These are phyloP conservation scores for Trichoderma asperellum DNA, from an alignment of 2,329 filamentous ascomycete genomes.

Conservation along the genomic window DNA sequence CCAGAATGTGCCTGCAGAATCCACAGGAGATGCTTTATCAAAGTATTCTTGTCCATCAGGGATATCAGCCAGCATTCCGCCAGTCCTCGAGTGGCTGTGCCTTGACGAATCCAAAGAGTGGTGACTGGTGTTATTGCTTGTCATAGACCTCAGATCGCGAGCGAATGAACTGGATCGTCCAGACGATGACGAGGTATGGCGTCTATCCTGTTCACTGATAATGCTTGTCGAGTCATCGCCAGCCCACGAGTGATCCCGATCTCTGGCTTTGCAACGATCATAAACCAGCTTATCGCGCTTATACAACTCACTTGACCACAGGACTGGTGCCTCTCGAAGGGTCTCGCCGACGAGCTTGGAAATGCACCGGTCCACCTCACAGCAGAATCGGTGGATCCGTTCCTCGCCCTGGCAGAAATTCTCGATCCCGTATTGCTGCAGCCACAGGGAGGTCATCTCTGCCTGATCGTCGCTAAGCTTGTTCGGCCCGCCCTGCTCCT, in stretches of 20 bases:
- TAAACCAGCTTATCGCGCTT: constrained; percentile 71
- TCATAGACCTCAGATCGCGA: constrained; percentile 54
- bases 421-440: constrained; percentile 79
- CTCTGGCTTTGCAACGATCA: constrained; percentile 51
- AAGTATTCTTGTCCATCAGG: constrained; percentile 74
- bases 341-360: constrained; percentile 83
- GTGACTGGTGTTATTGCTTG: constrained; percentile 63
- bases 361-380: constrained; percentile 85
- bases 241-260: constrained; percentile 52
- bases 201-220: constrained; percentile 58
- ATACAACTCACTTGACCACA: constrained; percentile 92
- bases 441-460: constrained; percentile 80
- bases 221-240: constrained; percentile 58
- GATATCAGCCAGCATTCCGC: constrained; percentile 64
- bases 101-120: constrained; percentile 72
- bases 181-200: constrained; percentile 48
- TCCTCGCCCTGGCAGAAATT: constrained; percentile 96
- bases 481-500: constrained; percentile 86
- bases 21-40: constrained; percentile 68
- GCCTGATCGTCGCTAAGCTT: constrained; percentile 97
- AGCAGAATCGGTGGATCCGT: constrained; percentile 88
- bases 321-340: constrained; percentile 79
- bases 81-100: constrained; percentile 61
- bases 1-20: constrained; percentile 83
- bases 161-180: constrained; percentile 57